Evolutionary conservation across 1,284 basidiomycete genomes (phyloP).

Genomic region (Trichosporon sp.): DNA sequence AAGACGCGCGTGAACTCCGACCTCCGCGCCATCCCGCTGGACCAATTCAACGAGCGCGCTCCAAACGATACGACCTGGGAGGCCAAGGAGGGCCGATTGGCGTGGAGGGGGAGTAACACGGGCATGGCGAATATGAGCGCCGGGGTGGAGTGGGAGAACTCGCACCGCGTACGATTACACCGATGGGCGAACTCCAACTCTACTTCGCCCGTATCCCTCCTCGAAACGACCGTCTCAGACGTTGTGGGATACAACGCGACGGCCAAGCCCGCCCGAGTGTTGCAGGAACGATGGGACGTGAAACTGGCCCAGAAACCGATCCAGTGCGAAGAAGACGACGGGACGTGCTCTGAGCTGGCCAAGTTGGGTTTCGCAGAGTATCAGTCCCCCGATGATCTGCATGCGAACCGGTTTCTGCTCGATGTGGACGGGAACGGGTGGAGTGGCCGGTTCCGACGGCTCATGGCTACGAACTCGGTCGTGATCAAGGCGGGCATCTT

Average conservation of each 20-base stretch:
- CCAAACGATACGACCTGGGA: slow-evolving; percentile 58
- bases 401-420: slow-evolving; percentile 33
- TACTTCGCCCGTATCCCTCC: slow-evolving; percentile 21
- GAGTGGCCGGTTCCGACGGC: slow-evolving; percentile 51
- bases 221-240: slow-evolving; percentile 40
- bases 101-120: slow-evolving; percentile 58
- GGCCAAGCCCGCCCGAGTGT: slow-evolving; percentile 27
- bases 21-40: slow-evolving; percentile 59
- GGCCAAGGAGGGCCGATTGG: slow-evolving; percentile 55
- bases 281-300: slow-evolving; percentile 52
- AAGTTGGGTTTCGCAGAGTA: slow-evolving; percentile 48
- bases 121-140: slow-evolving; percentile 58
- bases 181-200: slow-evolving; percentile 50
- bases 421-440: slow-evolving; percentile 58
- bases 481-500: slow-evolving; percentile 59
- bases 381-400: slow-evolving; percentile 29
- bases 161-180: slow-evolving; percentile 58
- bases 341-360: slow-evolving; percentile 54
- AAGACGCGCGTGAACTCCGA: slow-evolving; percentile 58
- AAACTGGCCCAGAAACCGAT: slow-evolving; percentile 44
- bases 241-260: slow-evolving; percentile 28
- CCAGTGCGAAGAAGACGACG: slow-evolving; percentile 54
- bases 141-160: slow-evolving; percentile 54
- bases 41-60: slow-evolving; percentile 55
- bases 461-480: slow-evolving; percentile 58